Evolutionary conservation across 139 green algal genomes (phyloP).

Genomic region (Yamagishiella unicocca): DNA sequence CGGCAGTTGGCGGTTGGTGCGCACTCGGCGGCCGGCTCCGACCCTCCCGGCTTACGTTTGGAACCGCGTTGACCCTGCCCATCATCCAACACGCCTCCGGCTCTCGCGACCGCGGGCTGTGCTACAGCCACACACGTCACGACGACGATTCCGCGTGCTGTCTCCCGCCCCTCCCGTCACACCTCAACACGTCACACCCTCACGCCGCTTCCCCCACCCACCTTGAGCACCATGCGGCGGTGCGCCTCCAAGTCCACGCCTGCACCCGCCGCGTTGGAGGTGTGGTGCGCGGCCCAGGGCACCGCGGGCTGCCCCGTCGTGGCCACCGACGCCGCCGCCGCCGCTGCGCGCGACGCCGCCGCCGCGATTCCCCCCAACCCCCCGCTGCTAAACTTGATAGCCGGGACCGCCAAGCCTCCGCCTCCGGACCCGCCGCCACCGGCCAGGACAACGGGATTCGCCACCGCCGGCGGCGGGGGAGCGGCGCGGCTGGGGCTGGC

Average conservation of each 20-base stretch:
- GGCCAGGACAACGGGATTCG: not conserved
- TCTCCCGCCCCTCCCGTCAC: too few relatives aligned
- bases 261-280: slow-evolving; percentile 8
- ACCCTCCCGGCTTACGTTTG: too few relatives aligned
- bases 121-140: too few relatives aligned
- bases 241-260: slow-evolving; percentile 36
- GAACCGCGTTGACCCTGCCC: too few relatives aligned
- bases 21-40: too few relatives aligned
- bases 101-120: too few relatives aligned
- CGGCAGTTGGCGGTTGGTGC: too few relatives aligned
- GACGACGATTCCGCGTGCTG: too few relatives aligned
- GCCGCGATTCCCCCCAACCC: slow-evolving; percentile 24
- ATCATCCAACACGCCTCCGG: too few relatives aligned
- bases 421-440: not conserved
- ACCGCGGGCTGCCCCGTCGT: slow-evolving; percentile 14
- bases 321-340: not conserved
- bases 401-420: not conserved
- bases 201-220: not conserved
- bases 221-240: slow-evolving; percentile 42
- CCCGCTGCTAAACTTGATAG: slow-evolving; percentile 2
- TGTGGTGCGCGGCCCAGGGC: slow-evolving; percentile 33
- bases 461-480: not conserved
- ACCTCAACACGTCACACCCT: too few relatives aligned
- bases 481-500: not conserved
- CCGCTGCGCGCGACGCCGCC: slow-evolving; percentile 4